Conservation (phyloP, 2,329 filamentous ascomycete genomes). For the Sporothrix phasma region DNA sequence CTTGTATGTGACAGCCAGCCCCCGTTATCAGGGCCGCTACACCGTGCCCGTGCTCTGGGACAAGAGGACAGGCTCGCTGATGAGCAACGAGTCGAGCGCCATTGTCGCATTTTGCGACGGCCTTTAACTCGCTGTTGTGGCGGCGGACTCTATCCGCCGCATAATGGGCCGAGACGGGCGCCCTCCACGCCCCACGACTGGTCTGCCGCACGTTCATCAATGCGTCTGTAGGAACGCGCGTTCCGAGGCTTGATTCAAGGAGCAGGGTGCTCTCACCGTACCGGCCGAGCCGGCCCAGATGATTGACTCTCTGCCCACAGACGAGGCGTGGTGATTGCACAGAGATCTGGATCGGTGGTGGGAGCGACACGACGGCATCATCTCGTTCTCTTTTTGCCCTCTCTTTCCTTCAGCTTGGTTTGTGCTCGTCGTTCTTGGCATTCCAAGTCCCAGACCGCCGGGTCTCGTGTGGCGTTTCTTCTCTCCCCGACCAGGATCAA, state of each 20-base stretch:
- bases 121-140: constrained; percentile 54
- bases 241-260: constrained; percentile 6
- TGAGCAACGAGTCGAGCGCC: constrained; percentile 75
- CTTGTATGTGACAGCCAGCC: constrained; percentile 59
- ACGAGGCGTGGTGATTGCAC: not conserved
- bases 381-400: not conserved
- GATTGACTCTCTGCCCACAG: constrained; percentile 7
- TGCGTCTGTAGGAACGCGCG: constrained; percentile 40
- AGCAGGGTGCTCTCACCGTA: constrained; percentile 3
- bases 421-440: not conserved
- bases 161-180: constrained; percentile 49
- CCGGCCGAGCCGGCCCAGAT: constrained; percentile 6
- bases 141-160: constrained; percentile 48
- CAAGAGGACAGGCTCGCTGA: constrained; percentile 57
- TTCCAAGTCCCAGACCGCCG: not conserved
- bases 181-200: constrained; percentile 58
- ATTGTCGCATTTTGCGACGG: constrained; percentile 76
- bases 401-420: too few relatives aligned
- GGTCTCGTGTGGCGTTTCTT: not conserved
- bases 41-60: constrained; percentile 68
- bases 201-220: constrained; percentile 47
- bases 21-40: constrained; percentile 58
- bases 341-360: too few relatives aligned
- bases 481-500: not conserved
- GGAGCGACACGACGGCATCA: too few relatives aligned